Evolutionary conservation across 345 rosid species (phyloP).

Genomic region (Salix purpurea): DNA sequence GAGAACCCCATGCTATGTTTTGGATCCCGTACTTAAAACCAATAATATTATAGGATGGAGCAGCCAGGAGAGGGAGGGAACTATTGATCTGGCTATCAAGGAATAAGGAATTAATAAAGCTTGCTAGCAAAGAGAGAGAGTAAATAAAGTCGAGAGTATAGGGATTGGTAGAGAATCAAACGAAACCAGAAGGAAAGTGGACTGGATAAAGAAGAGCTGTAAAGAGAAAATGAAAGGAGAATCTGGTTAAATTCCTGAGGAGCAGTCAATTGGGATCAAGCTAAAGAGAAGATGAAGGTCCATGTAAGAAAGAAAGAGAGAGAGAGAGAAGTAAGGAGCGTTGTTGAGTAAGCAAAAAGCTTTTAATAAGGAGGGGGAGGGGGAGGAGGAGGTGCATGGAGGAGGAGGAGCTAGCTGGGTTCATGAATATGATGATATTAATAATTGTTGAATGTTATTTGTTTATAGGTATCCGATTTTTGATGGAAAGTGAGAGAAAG

Average conservation of each 20-base stretch:
- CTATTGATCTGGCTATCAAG: too few species aligned
- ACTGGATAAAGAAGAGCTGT: background rate
- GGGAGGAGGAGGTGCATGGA: too few species aligned
- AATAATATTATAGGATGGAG: background rate
- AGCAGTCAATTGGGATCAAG: background rate
- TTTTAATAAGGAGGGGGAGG: slow-evolving; percentile 16
- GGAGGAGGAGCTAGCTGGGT: too few species aligned
- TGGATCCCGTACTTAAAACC: background rate
- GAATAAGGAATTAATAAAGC: slow-evolving; percentile 29
- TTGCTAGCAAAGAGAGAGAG: background rate
- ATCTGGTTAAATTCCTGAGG: background rate
- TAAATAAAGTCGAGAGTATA: slow-evolving; percentile 20
- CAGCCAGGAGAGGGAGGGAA: background rate
- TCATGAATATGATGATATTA: too few species aligned
- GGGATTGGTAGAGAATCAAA: slow-evolving; percentile 33
- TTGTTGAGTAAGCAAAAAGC: background rate
- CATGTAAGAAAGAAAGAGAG: background rate
- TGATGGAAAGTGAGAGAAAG: slow-evolving; percentile 14
- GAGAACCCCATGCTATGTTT: slow-evolving; percentile 53
- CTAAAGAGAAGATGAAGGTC: too few species aligned
- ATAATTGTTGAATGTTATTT: too few species aligned
- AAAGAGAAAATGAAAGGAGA: slow-evolving; percentile 5
- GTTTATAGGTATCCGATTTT: slow-evolving; percentile 13
- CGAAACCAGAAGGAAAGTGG: slow-evolving; percentile 39
- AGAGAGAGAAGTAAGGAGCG: background rate